phyloP scores from a whole-genome alignment of 345 rosid genomes.

The Lepidium aucheri region DNA sequence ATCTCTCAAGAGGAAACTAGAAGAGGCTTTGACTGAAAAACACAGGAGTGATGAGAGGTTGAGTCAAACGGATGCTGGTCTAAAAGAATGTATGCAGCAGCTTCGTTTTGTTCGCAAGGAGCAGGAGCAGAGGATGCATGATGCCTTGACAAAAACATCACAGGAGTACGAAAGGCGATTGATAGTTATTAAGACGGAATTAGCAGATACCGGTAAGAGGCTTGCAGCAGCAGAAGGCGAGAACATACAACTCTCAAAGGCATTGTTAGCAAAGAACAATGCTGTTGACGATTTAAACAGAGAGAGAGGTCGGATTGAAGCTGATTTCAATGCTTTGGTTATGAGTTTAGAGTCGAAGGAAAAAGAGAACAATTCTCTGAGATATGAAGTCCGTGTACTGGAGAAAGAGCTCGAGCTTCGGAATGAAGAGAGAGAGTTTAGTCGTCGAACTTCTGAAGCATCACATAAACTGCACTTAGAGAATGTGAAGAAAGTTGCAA shows the following conservation, averaged over 20 bases:
- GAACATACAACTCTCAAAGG: constrained; percentile 48
- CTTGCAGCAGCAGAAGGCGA: constrained; percentile 48
- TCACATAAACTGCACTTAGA: constrained; percentile 76
- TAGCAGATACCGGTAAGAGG: constrained; percentile 42
- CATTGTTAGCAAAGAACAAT: constrained; percentile 53
- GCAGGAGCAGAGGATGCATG: constrained; percentile 75
- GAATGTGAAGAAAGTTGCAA: constrained; percentile 74
- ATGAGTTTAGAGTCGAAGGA: constrained; percentile 57
- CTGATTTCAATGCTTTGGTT: constrained; percentile 47
- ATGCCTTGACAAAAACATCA: constrained; percentile 59
- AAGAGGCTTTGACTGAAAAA: constrained; percentile 51
- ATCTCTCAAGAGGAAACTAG: constrained; percentile 48
- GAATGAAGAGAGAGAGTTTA: constrained; percentile 88
- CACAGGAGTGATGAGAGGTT: constrained; percentile 43
- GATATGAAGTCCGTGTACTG: constrained; percentile 69
- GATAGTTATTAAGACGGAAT: constrained; percentile 38
- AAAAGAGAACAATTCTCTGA: constrained; percentile 63
- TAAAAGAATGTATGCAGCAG: constrained; percentile 82
- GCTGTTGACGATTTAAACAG: constrained; percentile 48
- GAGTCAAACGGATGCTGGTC: constrained; percentile 55
- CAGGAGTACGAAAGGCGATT: constrained; percentile 45
- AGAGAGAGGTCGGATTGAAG: constrained; percentile 46
- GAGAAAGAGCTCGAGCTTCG: constrained; percentile 92
- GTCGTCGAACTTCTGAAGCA: constrained; percentile 55
- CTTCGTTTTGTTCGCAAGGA: constrained; percentile 69